phyloP scores from a whole-genome alignment of 768 basidiomycete species.

The Lentinula lateritia region DNA sequence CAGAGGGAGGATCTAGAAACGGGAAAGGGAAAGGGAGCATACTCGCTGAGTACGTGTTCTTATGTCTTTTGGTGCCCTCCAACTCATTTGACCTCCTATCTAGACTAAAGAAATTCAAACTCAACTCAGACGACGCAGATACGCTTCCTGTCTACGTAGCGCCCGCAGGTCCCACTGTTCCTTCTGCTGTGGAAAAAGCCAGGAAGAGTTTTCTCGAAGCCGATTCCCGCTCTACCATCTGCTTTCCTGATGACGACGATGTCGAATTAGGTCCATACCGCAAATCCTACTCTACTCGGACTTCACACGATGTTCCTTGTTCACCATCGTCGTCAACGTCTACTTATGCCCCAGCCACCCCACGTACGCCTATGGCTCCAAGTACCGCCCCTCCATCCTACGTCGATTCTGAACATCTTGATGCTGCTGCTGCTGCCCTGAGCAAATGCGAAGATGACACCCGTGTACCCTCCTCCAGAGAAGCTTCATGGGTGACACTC shows the following conservation, averaged over 20 bases:
- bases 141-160: neutral
- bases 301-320: neutral
- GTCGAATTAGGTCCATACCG: neutral
- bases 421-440: neutral
- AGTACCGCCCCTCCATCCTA: neutral
- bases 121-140: neutral
- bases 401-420: neutral
- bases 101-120: neutral
- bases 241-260: neutral
- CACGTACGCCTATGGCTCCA: neutral
- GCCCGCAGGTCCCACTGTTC: neutral
- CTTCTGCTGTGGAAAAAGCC: neutral
- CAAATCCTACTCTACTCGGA: neutral
- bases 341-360: neutral
- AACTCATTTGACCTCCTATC: neutral
- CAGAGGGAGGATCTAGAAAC: neutral
- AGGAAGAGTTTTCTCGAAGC: neutral
- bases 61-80: neutral
- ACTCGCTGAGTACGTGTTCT: neutral
- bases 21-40: neutral
- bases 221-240: neutral
- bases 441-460: neutral
- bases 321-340: neutral
- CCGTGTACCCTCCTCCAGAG: neutral
- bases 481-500: neutral